Evolutionary conservation across 176 grass and related monocot genomes (phyloP), one percentile per base, ranked within the genome.

Genomic region (Cocos nucifera): DNA sequence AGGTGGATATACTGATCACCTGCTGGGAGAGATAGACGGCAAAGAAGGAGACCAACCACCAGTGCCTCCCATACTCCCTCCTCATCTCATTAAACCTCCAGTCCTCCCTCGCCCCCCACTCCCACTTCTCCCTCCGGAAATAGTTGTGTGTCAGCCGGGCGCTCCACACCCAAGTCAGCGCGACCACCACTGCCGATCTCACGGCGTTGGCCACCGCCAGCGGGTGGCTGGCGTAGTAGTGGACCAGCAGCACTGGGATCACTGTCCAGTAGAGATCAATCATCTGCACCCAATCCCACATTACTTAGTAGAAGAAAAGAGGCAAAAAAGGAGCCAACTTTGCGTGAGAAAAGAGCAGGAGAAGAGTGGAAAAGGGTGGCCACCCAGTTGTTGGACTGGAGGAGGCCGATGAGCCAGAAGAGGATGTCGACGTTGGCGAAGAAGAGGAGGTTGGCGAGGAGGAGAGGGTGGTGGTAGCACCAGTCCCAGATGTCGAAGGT

Each of bases 11-110:
- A 44, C 1, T 49, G 51, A 17, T 57, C 23, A 85, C 90, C 86
- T 97, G 92, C 74, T 88, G 92, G 0, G 92, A 85, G 69, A 97
- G 72, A 62, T 85, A 97, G 49, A 97, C 84, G 1, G 92, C 78
- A 15, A 97, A 85, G 80, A 97, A 85, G 15, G 92, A 97, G 70
- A 97, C 82, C 87, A 81, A 97, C 92, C 92, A 97, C 87, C 92
- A 97, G 0, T 67, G 56, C 3, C 52, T 80, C 30, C 92, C 87
- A 21, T 97, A 91, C 75, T 97, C 77, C 1, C 51, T 64, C 15
- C 92, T 85, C 92, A 97, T 80, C 70, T 97, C 87, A 17, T 49
- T 63, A 67, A 95, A 89, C 72, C 89, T 71, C 89, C 89, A 95
- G 74, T 97, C 87, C 70, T 97, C 92, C 65, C 66, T 78, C 70